These are phyloP conservation scores for Tuber microsphaerosporum DNA, from an alignment of 495 filamentous ascomycete species.

Conservation along the genomic window DNA sequence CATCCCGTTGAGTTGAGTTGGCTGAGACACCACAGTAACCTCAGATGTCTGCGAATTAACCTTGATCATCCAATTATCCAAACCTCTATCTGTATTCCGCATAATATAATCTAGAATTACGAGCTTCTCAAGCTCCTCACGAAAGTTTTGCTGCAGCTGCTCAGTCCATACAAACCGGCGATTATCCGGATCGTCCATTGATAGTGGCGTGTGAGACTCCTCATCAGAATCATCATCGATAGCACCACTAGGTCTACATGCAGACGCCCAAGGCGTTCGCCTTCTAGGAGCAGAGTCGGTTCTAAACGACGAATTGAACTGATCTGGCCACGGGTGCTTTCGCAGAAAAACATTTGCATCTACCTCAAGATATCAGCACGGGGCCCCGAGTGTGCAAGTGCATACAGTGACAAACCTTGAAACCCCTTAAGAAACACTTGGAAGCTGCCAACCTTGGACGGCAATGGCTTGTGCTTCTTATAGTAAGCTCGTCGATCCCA, in stretches of 20 bases:
- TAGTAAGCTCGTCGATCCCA: conserved; percentile 89
- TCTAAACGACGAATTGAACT: conserved; percentile 67
- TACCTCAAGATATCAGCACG: conserved; percentile 20
- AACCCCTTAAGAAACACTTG: conserved; percentile 95
- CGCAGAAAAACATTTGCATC: conserved; percentile 92
- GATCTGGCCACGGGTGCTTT: conserved; percentile 97
- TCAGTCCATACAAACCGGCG: conserved; percentile 79
- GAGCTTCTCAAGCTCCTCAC: conserved; percentile 92
- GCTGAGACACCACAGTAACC: conserved; percentile 78
- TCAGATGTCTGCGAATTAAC: conserved; percentile 76
- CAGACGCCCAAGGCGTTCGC: conserved; percentile 75
- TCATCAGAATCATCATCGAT: conserved; percentile 62
- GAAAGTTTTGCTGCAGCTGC: conserved; percentile 76
- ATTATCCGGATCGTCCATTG: conserved; percentile 48
- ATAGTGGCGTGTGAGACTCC: conserved; percentile 47
- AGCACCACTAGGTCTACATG: conserved; percentile 66
- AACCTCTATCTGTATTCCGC: conserved; percentile 92
- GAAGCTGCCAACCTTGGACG: conserved; percentile 88
- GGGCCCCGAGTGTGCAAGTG: neutral
- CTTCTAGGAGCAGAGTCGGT: conserved; percentile 63
- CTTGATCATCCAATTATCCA: conserved; percentile 99
- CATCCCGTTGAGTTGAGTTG: conserved; percentile 59
- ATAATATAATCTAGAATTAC: conserved; percentile 99
- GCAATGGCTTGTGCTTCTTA: conserved; percentile 77
- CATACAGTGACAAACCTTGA: conserved; percentile 47